These are phyloP conservation scores for Paramyrothecium roridum DNA, from an alignment of 2,329 filamentous ascomycete genomes.

Conservation along the genomic window DNA sequence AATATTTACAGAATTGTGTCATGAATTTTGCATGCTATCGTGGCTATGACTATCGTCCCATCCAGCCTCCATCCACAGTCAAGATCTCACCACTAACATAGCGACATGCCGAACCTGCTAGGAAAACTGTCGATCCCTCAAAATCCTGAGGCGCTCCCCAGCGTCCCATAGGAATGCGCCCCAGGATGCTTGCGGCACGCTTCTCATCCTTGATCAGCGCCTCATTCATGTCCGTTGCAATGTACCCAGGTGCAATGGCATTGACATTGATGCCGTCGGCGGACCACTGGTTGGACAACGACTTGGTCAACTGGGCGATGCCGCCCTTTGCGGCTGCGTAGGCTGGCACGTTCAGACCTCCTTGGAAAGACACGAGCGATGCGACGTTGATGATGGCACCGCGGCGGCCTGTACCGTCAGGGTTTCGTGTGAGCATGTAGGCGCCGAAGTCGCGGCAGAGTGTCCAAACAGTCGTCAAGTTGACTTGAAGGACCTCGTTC, in stretches of 20 bases:
- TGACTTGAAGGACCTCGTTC: conserved; percentile 70
- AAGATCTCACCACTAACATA: conserved; percentile 76
- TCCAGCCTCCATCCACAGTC: conserved; percentile 84
- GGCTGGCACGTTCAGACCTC: conserved; percentile 77
- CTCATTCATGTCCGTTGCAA: conserved; percentile 81
- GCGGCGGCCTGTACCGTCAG: conserved; percentile 41
- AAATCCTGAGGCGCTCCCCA: conserved; percentile 81
- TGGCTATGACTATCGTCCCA: conserved; percentile 58
- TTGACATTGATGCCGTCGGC: conserved; percentile 72
- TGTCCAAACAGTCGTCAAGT: conserved; percentile 72
- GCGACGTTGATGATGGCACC: conserved; percentile 76
- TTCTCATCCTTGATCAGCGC: conserved; percentile 67
- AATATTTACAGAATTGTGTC: too few relatives aligned
- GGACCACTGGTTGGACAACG: conserved; percentile 76
- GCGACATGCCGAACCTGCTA: conserved; percentile 66
- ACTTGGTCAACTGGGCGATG: conserved; percentile 74
- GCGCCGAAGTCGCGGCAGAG: conserved; percentile 68
- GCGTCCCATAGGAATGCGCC: conserved; percentile 71
- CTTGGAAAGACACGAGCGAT: conserved; percentile 74
- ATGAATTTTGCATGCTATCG: too few relatives aligned
- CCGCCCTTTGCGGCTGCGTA: conserved; percentile 79
- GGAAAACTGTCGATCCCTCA: conserved; percentile 69
- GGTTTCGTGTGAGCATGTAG: conserved; percentile 61
- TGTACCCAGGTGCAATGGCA: conserved; percentile 78
- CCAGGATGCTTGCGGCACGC: conserved; percentile 66